Percentiles rank a stretch among this genome's conserved stretches.
Evolutionary conservation across 495 filamentous ascomycete species (phyloP).

Genomic region (Xylaria venustula): DNA sequence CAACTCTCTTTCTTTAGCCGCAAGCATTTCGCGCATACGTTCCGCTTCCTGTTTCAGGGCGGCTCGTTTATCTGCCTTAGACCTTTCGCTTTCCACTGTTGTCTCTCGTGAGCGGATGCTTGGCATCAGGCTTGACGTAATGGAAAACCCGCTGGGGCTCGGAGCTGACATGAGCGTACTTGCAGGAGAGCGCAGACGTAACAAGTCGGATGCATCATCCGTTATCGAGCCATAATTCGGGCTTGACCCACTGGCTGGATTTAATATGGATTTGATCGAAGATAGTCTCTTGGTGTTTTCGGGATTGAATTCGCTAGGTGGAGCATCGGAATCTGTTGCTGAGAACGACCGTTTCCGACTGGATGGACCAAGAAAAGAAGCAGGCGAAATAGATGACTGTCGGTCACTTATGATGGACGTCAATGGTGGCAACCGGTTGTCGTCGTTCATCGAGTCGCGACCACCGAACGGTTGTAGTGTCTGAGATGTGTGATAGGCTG

Average conservation of each 20-base stretch:
- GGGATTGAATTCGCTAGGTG: constrained; percentile 23
- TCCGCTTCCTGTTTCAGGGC: constrained; percentile 72
- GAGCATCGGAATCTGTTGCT: constrained; percentile 46
- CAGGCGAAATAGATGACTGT: constrained; percentile 51
- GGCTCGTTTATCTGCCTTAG: constrained; percentile 61
- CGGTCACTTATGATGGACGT: constrained; percentile 44
- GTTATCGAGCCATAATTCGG: constrained; percentile 9
- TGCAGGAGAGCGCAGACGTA: constrained; percentile 37
- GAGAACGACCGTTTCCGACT: constrained; percentile 67
- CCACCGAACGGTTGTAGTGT: constrained; percentile 31
- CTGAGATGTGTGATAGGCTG: constrained; percentile 46
- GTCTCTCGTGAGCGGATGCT: constrained; percentile 37
- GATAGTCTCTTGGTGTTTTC: constrained; percentile 60
- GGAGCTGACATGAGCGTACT: constrained; percentile 31
- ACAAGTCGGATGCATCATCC: constrained; percentile 23
- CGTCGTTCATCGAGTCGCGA: constrained; percentile 46
- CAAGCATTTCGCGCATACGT: constrained; percentile 70
- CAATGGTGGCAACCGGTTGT: constrained; percentile 56
- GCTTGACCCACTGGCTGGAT: constrained; percentile 45
- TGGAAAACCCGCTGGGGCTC: constrained; percentile 36
- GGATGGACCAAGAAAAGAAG: constrained; percentile 51
- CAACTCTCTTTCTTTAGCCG: constrained; percentile 75
- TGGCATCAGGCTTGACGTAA: constrained; percentile 27
- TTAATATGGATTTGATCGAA: constrained; percentile 80
- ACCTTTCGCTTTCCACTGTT: constrained; percentile 50